phyloP scores from a whole-genome alignment of 1,139 yeast species.

The Pneumocystis carinii region DNA sequence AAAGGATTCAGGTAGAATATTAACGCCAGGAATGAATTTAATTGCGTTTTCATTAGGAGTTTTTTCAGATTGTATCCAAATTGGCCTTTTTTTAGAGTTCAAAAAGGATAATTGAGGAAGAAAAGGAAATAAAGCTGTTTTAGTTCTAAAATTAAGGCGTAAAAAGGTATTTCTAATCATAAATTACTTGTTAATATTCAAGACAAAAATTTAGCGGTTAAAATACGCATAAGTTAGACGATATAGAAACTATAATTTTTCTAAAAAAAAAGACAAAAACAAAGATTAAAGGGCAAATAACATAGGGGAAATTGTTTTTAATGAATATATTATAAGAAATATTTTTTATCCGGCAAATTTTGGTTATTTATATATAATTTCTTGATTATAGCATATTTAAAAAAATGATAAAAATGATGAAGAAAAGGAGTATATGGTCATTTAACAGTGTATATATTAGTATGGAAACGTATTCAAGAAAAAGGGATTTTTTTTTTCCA shows the following conservation, averaged over 20 bases:
- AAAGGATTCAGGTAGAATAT: slow-evolving; percentile 33
- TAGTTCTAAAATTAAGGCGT: neutral
- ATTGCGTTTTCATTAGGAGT: slow-evolving; percentile 91
- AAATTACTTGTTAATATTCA: neutral
- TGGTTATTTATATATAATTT: too few species aligned
- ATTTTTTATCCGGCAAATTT: too few species aligned
- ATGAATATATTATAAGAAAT: too few species aligned
- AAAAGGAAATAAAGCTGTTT: neutral
- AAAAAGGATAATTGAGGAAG: neutral
- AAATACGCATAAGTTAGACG: too few species aligned
- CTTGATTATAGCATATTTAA: too few species aligned
- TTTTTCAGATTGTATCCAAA: slow-evolving; percentile 37
- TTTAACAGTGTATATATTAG: neutral
- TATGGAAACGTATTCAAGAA: neutral
- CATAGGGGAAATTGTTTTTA: too few species aligned
- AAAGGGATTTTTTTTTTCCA: neutral
- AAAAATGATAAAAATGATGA: too few species aligned
- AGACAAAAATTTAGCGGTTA: too few species aligned
- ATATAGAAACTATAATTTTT: neutral
- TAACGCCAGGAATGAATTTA: slow-evolving; percentile 66
- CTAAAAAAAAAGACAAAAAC: neutral
- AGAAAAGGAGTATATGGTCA: neutral
- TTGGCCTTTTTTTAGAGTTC: neutral
- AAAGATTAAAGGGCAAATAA: too few species aligned
- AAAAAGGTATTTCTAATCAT: neutral